These are phyloP conservation scores for Fraxinus greggii DNA, from an alignment of 305 asterid genomes.

Conservation along the genomic window DNA sequence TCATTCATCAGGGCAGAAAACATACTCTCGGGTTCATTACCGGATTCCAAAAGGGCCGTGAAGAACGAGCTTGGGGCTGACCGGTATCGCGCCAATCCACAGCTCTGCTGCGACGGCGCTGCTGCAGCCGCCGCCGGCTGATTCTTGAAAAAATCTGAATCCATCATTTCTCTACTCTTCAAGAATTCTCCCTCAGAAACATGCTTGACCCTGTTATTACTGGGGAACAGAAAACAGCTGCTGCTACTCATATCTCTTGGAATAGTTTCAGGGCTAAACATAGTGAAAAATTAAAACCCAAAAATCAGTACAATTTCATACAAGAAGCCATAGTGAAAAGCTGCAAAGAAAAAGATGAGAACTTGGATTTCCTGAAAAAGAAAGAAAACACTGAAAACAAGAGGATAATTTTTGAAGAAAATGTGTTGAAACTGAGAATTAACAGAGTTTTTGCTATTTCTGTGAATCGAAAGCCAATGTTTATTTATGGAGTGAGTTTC, in stretches of 20 bases:
- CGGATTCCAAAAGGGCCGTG: conserved; percentile 51
- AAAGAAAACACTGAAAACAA: background rate
- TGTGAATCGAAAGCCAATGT: conserved; percentile 1
- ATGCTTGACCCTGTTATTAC: conserved; percentile 14
- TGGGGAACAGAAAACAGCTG: conserved; percentile 19
- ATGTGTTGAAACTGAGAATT: conserved; percentile 3
- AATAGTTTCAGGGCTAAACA: conserved; percentile 37
- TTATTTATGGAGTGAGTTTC: conserved; percentile 14
- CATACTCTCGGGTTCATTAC: conserved; percentile 71
- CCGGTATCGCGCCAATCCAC: conserved; percentile 56
- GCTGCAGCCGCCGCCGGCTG: conserved; percentile 12
- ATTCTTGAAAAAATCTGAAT: conserved; percentile 28
- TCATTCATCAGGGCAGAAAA: conserved; percentile 56
- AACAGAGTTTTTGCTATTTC: conserved; percentile 2
- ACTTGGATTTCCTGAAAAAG: background rate
- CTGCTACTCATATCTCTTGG: conserved; percentile 25
- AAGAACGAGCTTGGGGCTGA: conserved; percentile 86
- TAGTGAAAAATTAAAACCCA: background rate
- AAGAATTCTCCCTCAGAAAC: conserved; percentile 29
- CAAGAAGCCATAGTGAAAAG: background rate
- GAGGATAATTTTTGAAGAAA: background rate
- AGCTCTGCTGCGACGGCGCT: conserved; percentile 32
- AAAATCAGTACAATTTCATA: background rate
- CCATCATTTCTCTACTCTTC: conserved; percentile 30
- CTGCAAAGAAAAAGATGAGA: background rate